These are phyloP conservation scores for Monosporascus sp. DNA, from an alignment of 2,329 filamentous ascomycete genomes.

Conservation along the genomic window DNA sequence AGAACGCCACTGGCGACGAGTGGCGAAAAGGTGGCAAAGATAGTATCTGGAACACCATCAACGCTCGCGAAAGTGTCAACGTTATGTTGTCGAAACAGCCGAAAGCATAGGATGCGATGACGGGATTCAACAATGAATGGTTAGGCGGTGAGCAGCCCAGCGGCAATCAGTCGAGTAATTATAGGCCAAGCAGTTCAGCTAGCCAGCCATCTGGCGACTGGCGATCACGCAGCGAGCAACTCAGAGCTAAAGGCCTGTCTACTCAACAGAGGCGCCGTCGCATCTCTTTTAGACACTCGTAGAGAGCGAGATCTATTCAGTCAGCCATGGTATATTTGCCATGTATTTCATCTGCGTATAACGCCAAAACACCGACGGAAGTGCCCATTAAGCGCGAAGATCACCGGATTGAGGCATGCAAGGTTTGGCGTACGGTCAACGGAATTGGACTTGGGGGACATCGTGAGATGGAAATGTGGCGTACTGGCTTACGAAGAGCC, in stretches of 20 bases:
- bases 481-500: too few relatives aligned
- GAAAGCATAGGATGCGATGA: neutral
- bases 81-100: conserved; percentile 52
- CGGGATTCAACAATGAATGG: neutral
- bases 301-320: neutral
- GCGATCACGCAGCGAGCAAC: neutral
- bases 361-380: too few relatives aligned
- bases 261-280: neutral
- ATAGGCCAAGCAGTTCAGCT: neutral
- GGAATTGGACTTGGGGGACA: too few relatives aligned
- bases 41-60: conserved; percentile 53
- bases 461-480: too few relatives aligned
- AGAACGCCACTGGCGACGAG: conserved; percentile 55
- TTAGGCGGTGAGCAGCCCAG: neutral
- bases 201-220: neutral
- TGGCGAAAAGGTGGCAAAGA: conserved; percentile 58
- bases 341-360: too few relatives aligned
- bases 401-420: too few relatives aligned
- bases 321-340: too few relatives aligned
- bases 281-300: neutral
- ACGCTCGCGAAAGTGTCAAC: conserved; percentile 59
- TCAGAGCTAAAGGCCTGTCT: neutral
- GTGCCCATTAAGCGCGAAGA: too few relatives aligned
- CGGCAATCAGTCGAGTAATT: neutral
- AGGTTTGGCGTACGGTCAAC: too few relatives aligned